Evolutionary conservation across 179 eudicot species (phyloP), one percentile per base, ranked within the genome.

Genomic region (Beta macrorhiza): DNA sequence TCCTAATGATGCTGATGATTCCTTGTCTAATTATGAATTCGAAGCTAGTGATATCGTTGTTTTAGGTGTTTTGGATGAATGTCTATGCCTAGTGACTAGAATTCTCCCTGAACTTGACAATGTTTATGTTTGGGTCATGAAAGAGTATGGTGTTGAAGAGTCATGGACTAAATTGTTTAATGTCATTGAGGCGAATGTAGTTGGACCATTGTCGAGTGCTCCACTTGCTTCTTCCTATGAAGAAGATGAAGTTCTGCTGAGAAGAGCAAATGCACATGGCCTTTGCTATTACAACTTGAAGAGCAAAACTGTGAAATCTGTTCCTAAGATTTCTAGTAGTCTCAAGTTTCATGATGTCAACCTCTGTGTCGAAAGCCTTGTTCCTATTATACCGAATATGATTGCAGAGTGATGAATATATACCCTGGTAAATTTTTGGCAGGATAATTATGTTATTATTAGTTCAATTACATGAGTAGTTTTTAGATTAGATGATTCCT

Each of bases 51-150:
- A 52, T 22, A 17, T 79, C 8, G 56, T 70, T 20, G 44, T n/a
- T 13, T 12, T 70, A 6, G 75, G 75, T 12, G 81, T 70, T 42
- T 79, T 79, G 19, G 75, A 79, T n/a, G 75, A 59, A 5, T 70
- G 75, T 56, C 56, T 79, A 15, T 69, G 81, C n/a, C 4, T 79
- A 4, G 80, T 78, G 19, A 78, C 76, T 37, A 10, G 49, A 67
- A 42, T 79, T 79, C 45, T 52, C 42, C 63, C 73, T 19, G 15
- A 65, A 37, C 69, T 69, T 44, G 76, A 72, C n/a, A 52, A 53
- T 53, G 61, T 20, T 72, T 72, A 51, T 53, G 76, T 79, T 5
- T 79, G 76, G 81, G 67, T 79, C 0, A 79, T 79, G 81, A 79
- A 79, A 10, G 75, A 79, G 75, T 79, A 79, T 57, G 75, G 67